Conservation (phyloP, 2,329 filamentous ascomycete species). For the Myriosclerotinia duriaeana region DNA sequence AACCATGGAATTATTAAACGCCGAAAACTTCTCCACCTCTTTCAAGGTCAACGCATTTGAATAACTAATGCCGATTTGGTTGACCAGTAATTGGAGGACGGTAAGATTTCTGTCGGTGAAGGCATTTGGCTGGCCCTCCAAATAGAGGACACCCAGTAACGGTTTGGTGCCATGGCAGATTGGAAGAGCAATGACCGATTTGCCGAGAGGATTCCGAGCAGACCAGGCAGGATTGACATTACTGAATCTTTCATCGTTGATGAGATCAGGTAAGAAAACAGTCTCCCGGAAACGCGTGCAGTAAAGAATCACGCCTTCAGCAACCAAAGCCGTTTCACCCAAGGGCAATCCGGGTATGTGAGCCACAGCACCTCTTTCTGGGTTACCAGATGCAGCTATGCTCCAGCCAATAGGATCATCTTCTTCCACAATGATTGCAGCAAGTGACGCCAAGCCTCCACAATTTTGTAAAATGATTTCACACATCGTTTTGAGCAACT, state of each 20-base stretch:
- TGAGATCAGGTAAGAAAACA: constrained; percentile 71
- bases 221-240: constrained; percentile 71
- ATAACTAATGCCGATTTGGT: constrained; percentile 74
- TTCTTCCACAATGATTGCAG: constrained; percentile 72
- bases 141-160: constrained; percentile 71
- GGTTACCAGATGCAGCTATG: constrained; percentile 71
- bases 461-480: constrained; percentile 78
- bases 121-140: constrained; percentile 71
- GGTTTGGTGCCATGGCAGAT: constrained; percentile 71
- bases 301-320: constrained; percentile 74
- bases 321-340: constrained; percentile 65
- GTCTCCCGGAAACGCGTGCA: constrained; percentile 73
- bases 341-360: constrained; percentile 66
- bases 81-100: constrained; percentile 69
- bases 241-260: constrained; percentile 74
- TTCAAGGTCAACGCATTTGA: constrained; percentile 67
- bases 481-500: constrained; percentile 76
- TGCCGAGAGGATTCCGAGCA: constrained; percentile 65
- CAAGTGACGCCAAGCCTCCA: constrained; percentile 66
- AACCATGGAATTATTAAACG: constrained; percentile 76
- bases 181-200: constrained; percentile 75
- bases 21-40: constrained; percentile 73
- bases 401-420: constrained; percentile 60
- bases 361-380: constrained; percentile 65
- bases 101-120: constrained; percentile 74